A percentile compares a stretch with the other conserved stretches of the same genome.
phyloP scores from a whole-genome alignment of 495 filamentous ascomycete species.

The Talaromyces liani region DNA sequence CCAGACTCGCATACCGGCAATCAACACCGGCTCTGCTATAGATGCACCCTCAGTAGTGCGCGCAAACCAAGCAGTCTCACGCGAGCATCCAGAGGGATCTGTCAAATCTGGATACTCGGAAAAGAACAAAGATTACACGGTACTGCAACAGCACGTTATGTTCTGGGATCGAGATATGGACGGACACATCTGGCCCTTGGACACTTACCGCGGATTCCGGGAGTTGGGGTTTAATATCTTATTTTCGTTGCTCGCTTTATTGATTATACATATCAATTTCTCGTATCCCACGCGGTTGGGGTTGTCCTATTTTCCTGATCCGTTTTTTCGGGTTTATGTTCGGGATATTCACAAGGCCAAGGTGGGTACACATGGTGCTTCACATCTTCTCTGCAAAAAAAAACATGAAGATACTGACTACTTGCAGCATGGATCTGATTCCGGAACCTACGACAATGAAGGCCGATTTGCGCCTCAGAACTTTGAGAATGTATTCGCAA shows the following conservation, averaged over 20 bases:
- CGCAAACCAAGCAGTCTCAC: neutral
- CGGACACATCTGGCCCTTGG: constrained; percentile 42
- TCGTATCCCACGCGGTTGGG: constrained; percentile 42
- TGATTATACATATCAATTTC: constrained; percentile 43
- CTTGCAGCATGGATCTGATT: constrained; percentile 43
- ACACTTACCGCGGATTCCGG: constrained; percentile 48
- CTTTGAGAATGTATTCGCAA: constrained; percentile 53
- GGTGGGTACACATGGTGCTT: neutral
- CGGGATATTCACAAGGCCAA: constrained; percentile 47
- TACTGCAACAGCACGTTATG: constrained; percentile 46
- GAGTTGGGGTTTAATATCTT: constrained; percentile 42
- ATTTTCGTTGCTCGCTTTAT: constrained; percentile 32
- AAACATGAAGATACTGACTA: neutral
- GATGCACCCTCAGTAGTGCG: neutral
- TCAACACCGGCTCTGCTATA: neutral
- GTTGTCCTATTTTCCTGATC: constrained; percentile 29
- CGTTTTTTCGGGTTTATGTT: constrained; percentile 46
- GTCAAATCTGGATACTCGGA: neutral
- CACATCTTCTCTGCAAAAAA: no score
- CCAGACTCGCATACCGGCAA: neutral
- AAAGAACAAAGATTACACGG: constrained; percentile 13
- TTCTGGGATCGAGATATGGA: constrained; percentile 48
- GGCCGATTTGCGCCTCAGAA: constrained; percentile 46
- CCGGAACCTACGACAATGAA: constrained; percentile 43
- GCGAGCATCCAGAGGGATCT: neutral